Percentiles rank a stretch among this genome's conserved stretches.
These are phyloP conservation scores for Medicago arabica DNA, from an alignment of 306 rosid genomes.

Conservation along the genomic window DNA sequence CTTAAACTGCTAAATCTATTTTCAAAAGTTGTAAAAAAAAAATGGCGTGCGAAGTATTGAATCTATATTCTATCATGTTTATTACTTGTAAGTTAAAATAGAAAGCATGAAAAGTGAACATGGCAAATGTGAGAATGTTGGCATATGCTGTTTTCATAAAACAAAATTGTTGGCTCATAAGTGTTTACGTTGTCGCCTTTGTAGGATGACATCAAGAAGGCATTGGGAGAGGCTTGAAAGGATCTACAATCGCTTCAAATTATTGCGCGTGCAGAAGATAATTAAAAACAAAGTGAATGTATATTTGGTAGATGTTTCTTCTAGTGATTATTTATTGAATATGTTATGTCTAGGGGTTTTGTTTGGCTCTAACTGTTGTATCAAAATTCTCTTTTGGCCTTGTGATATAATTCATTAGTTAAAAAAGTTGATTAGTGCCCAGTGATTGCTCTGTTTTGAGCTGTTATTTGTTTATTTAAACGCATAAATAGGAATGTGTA, in stretches of 20 bases:
- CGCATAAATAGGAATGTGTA: not conserved
- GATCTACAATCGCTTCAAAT: not conserved
- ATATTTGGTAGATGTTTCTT: slow-evolving; percentile 43
- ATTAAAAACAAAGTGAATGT: slow-evolving; percentile 33
- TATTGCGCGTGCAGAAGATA: slow-evolving; percentile 21
- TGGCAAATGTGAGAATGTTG: too few species aligned
- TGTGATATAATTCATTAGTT: slow-evolving; percentile 17
- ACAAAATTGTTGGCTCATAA: slow-evolving; percentile 29
- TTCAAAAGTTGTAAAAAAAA: too few species aligned
- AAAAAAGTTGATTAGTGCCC: not conserved
- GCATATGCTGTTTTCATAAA: slow-evolving; percentile 21
- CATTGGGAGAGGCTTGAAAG: slow-evolving; percentile 61
- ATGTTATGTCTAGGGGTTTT: slow-evolving; percentile 29
- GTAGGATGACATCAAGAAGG: slow-evolving; percentile 72
- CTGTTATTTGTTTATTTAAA: slow-evolving; percentile 4
- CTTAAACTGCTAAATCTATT: too few species aligned
- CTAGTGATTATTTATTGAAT: slow-evolving; percentile 19
- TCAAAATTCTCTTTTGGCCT: slow-evolving; percentile 19
- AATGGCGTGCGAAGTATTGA: too few species aligned
- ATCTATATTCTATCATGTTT: too few species aligned
- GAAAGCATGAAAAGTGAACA: too few species aligned
- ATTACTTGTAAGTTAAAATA: too few species aligned
- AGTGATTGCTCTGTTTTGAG: slow-evolving; percentile 14
- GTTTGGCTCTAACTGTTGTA: not conserved
- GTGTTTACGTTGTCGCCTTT: slow-evolving; percentile 28